Base-by-base conservation (phyloP, 257 asterid species). In the Penstemon eatonii region DNA sequence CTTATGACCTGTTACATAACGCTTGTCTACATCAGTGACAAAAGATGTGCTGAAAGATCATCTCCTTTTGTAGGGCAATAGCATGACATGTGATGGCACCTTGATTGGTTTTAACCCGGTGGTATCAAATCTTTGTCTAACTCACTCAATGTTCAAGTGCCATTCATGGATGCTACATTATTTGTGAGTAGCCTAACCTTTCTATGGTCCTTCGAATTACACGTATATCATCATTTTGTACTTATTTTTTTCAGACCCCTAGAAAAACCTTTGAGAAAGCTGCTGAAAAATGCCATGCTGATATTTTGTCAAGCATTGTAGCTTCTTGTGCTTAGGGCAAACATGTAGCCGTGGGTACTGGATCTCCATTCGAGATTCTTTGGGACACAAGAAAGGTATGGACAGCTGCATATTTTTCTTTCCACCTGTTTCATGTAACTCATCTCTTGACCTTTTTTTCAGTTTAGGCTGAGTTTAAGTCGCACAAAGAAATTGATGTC, bases 1-100 rank as follows among this genome's bases (percentile, higher is more conserved):
- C 18, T 72, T 15, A 63, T 70, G 50, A 57, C 54, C 65, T 72
- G 53, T 72, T 75, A 44, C 70, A 57, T 79, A 94, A 97, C 97
- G 99, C 49, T 79, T 94, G 65, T 87, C 96, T 36, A 86, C 92
- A 36, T 94, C 99, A 18, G 99, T 94, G 33, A 91, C 99, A 40
- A 94, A 90, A 81, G 99, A 97, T 59, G 99, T 94, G 61, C 92
- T 90, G 69, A 94, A 89, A 78, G 99, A 94, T 68, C 99, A 94
- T 78, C 92, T 94, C 60, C 91, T 94, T 58, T 67, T 94, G 74
- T 70, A 90, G 80, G 97, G 92, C 5, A 91, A 91, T 77, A 90
- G 94, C 86, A 94, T 94, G 99, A 90, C 97, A 40, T 89, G 91
- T 72, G 84, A 89, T 75, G 99, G 99, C 45, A 87, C 84, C 50